phyloP scores from a whole-genome alignment of 768 basidiomycete species.

The Gautieria morchelliformis region DNA sequence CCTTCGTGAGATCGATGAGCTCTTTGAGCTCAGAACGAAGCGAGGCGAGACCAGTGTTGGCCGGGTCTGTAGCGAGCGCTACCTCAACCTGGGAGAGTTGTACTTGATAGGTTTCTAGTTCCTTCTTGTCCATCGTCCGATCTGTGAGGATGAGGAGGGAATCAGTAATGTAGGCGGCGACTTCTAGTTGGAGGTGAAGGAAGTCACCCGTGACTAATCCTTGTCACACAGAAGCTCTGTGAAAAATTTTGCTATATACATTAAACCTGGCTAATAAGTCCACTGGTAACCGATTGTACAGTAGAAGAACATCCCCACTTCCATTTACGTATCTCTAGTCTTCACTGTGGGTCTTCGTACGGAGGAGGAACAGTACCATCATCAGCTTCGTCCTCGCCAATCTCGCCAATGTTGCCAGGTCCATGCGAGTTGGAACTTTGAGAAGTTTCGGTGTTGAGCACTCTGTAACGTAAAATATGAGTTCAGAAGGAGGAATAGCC shows the following conservation, averaged over 20 bases:
- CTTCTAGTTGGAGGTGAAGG: background rate
- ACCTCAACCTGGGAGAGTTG: slow-evolving; percentile 84
- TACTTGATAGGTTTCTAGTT: slow-evolving; percentile 84
- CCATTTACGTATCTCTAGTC: too few relatives aligned
- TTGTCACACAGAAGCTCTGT: background rate
- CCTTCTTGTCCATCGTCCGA: slow-evolving; percentile 44
- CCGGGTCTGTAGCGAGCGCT: slow-evolving; percentile 66
- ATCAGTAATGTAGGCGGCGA: background rate
- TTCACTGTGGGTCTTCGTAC: slow-evolving; percentile 5
- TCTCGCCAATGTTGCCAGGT: background rate
- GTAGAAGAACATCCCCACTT: too few relatives aligned
- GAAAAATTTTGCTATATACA: too few relatives aligned
- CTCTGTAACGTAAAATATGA: background rate
- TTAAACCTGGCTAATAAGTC: too few relatives aligned
- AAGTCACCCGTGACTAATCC: background rate
- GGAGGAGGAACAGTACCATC: slow-evolving; percentile 6
- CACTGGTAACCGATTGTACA: too few relatives aligned
- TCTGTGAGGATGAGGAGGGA: background rate
- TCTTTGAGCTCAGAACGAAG: slow-evolving; percentile 72
- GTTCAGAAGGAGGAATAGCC: background rate
- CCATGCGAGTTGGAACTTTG: background rate
- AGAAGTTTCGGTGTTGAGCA: background rate
- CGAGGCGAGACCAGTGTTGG: slow-evolving; percentile 60
- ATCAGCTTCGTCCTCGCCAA: background rate
- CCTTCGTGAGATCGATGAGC: slow-evolving; percentile 73